A percentile compares a stretch with the other conserved stretches of the same genome.
Conservation (phyloP, 805 yeast species). For the Tetrapisispora namnaoensis region DNA sequence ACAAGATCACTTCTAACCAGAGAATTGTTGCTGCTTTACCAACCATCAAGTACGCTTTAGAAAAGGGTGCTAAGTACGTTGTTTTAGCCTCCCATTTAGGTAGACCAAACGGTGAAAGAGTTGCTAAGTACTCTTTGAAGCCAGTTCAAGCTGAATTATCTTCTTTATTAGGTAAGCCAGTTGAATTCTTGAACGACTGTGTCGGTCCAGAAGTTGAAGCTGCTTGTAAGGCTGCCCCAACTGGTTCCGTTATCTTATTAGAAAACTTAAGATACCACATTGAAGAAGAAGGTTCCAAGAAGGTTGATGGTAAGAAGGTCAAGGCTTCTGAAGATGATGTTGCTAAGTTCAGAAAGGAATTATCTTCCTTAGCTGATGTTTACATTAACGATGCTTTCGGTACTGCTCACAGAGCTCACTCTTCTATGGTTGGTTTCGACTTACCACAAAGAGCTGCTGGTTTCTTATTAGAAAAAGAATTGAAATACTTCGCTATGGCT, state of each 20-base stretch:
- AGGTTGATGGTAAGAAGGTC: constrained; percentile 85
- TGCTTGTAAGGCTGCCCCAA: constrained; percentile 60
- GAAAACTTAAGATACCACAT: constrained; percentile 98
- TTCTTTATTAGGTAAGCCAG: constrained; percentile 62
- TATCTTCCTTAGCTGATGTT: constrained; percentile 91
- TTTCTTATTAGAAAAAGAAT: constrained; percentile 96
- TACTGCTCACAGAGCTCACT: constrained; percentile 99
- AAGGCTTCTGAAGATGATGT: constrained; percentile 87
- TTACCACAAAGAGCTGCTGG: constrained; percentile 96
- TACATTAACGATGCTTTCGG: constrained; percentile 98
- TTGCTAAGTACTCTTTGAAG: constrained; percentile 77
- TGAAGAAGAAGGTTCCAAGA: constrained; percentile 91
- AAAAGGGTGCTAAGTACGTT: constrained; percentile 83
- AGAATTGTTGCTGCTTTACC: constrained; percentile 99
- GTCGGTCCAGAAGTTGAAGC: constrained; percentile 87
- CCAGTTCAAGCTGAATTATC: constrained; percentile 90
- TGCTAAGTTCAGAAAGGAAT: constrained; percentile 75
- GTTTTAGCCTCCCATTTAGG: constrained; percentile 96
- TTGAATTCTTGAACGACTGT: constrained; percentile 77
- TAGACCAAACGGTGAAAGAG: constrained; percentile 94
- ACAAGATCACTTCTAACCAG: constrained; percentile 97
- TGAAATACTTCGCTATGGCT: constrained; percentile 95
- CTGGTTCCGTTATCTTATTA: constrained; percentile 78
- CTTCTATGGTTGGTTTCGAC: constrained; percentile 97
- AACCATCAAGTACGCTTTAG: constrained; percentile 90